These are phyloP conservation scores for Tritrichomonas musculus DNA, from an alignment of 208 protist species.

Conservation along the genomic window DNA sequence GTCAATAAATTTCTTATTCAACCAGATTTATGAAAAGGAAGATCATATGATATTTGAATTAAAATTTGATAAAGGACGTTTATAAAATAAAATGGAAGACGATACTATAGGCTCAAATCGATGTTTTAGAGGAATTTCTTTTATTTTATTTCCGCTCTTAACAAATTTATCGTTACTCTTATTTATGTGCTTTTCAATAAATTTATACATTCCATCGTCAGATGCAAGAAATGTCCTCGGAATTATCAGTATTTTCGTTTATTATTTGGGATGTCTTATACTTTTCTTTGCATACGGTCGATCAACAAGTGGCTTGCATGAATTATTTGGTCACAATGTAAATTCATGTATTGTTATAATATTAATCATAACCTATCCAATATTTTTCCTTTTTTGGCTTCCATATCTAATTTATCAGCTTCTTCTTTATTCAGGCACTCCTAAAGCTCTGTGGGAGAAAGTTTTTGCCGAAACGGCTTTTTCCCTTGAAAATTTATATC, in stretches of 20 bases:
- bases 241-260: background rate
- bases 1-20: no score
- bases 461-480: background rate
- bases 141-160: background rate
- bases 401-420: background rate
- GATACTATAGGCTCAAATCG: no score
- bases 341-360: background rate
- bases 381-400: constrained; percentile 12
- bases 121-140: no score
- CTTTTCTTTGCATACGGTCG: background rate
- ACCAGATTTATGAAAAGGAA: no score
- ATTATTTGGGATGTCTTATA: background rate
- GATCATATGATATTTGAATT: no score
- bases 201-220: background rate
- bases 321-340: background rate
- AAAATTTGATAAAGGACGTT: no score
- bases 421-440: background rate
- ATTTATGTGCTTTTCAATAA: constrained; percentile 2
- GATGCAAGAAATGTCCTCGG: background rate
- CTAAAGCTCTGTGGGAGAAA: background rate
- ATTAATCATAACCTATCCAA: background rate
- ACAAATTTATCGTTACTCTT: background rate
- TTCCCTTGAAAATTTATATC: background rate
- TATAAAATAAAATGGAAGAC: no score
- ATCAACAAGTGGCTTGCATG: background rate